Evolutionary conservation across 768 basidiomycete genomes (phyloP).

Genomic region (Clitopilus passeckerianus): DNA sequence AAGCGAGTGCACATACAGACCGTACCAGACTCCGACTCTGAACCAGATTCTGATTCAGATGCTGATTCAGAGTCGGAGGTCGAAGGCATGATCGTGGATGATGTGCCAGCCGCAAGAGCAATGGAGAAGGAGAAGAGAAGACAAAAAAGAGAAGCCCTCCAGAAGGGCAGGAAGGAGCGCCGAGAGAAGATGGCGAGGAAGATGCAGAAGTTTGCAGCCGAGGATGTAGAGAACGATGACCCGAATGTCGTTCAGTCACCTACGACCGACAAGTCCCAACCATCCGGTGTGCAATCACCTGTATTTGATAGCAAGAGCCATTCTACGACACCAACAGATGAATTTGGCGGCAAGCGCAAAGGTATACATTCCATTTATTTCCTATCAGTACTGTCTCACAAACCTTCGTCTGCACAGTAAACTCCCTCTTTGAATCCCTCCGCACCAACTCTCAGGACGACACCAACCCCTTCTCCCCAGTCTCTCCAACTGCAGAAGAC

Average conservation of each 20-base stretch:
- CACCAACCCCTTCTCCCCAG: constrained; percentile 4
- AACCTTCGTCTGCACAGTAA: constrained; percentile 17
- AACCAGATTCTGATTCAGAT: background rate
- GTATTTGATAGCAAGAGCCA: constrained; percentile 13
- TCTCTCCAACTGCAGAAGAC: constrained; percentile 22
- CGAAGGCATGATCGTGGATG: constrained; percentile 45
- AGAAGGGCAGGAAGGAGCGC: constrained; percentile 26
- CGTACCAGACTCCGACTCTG: background rate
- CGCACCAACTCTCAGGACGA: constrained; percentile 12
- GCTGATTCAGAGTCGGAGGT: constrained; percentile 39
- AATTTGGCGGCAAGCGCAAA: constrained; percentile 39
- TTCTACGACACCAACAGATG: constrained; percentile 12
- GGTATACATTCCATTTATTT: constrained; percentile 23
- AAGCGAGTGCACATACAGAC: constrained; percentile 13
- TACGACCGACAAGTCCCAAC: background rate
- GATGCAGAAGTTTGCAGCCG: constrained; percentile 16
- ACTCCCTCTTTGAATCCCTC: constrained; percentile 28
- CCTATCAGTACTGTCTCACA: background rate
- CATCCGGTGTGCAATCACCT: background rate
- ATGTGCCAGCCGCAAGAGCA: constrained; percentile 19
- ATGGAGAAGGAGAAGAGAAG: constrained; percentile 14
- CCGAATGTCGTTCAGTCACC: constrained; percentile 10
- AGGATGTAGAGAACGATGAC: constrained; percentile 11
- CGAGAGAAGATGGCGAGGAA: constrained; percentile 23
- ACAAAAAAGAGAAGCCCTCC: constrained; percentile 25